phyloP scores from a whole-genome alignment of 1,284 basidiomycete genomes.

The Cystobasidium pallidum region DNA sequence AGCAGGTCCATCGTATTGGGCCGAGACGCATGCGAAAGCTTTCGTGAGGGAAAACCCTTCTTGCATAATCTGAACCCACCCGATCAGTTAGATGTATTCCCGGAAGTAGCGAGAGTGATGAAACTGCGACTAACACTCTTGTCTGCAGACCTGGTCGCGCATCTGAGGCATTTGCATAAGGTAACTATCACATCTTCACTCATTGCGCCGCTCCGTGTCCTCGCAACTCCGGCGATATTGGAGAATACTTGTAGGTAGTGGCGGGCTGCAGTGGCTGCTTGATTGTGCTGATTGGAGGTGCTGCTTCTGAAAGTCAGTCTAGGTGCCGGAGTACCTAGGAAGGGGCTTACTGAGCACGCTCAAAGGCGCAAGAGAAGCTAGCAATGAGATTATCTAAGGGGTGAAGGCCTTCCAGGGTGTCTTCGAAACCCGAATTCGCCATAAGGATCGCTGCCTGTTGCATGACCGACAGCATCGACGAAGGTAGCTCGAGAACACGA shows the following conservation, averaged over 20 bases:
- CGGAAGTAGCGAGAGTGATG: neutral
- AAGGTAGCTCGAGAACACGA: neutral
- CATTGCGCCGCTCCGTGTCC: neutral
- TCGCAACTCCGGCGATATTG: neutral
- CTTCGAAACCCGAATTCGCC: neutral
- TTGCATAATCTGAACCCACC: neutral
- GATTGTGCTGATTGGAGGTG: neutral
- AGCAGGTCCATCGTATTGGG: neutral
- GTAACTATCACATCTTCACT: neutral
- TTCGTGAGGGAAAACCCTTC: neutral
- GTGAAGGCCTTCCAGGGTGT: neutral
- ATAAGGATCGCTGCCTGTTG: neutral
- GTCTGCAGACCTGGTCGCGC: neutral
- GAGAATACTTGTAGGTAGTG: neutral
- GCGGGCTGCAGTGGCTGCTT: neutral
- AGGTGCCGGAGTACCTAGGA: neutral
- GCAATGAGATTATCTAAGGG: neutral
- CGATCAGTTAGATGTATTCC: neutral
- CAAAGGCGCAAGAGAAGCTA: neutral
- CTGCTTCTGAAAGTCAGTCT: neutral
- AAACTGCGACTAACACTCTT: neutral
- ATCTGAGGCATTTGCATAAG: neutral
- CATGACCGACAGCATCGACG: neutral
- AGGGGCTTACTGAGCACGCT: neutral
- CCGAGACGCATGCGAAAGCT: neutral